phyloP scores from a whole-genome alignment of 208 protist species.

The Leptomonas pyrrhocoris region DNA sequence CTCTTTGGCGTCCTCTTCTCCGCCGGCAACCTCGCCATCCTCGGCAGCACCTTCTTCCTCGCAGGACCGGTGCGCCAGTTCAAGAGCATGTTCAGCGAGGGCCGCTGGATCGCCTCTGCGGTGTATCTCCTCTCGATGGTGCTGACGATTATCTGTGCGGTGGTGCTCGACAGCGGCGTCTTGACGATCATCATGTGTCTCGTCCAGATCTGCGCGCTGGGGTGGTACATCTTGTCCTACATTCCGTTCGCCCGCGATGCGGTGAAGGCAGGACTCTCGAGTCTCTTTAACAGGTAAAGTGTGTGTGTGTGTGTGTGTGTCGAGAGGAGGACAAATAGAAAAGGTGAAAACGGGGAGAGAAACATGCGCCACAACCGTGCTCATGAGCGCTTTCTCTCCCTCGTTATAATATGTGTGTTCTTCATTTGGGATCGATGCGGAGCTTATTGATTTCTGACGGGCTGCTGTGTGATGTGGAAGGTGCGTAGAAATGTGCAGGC shows the following conservation, averaged over 20 bases:
- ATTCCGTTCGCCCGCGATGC: constrained; percentile 77
- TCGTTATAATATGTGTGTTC: too few species aligned
- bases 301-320: too few species aligned
- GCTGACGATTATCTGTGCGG: constrained; percentile 67
- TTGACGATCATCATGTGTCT: constrained; percentile 68
- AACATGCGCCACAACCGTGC: too few species aligned
- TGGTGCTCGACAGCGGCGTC: constrained; percentile 61
- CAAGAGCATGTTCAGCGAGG: constrained; percentile 83
- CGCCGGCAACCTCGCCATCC: constrained; percentile 58
- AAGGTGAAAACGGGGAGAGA: too few species aligned
- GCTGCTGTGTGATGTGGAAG: too few species aligned
- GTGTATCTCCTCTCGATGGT: constrained; percentile 79
- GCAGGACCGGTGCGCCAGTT: constrained; percentile 74
- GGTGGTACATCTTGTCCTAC: constrained; percentile 91
- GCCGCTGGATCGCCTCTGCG: constrained; percentile 71
- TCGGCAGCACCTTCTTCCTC: constrained; percentile 80
- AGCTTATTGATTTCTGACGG: too few species aligned
- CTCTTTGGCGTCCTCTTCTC: constrained; percentile 82
- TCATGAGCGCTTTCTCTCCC: too few species aligned
- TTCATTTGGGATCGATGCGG: too few species aligned
- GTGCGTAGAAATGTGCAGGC: too few species aligned
- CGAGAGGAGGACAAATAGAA: too few species aligned
- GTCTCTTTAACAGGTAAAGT: constrained; percentile 10
- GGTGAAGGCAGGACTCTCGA: constrained; percentile 39
- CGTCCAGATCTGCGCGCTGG: constrained; percentile 69